Conservation (phyloP, 768 basidiomycete genomes). For the Rubroboletus pulcherrimus region DNA sequence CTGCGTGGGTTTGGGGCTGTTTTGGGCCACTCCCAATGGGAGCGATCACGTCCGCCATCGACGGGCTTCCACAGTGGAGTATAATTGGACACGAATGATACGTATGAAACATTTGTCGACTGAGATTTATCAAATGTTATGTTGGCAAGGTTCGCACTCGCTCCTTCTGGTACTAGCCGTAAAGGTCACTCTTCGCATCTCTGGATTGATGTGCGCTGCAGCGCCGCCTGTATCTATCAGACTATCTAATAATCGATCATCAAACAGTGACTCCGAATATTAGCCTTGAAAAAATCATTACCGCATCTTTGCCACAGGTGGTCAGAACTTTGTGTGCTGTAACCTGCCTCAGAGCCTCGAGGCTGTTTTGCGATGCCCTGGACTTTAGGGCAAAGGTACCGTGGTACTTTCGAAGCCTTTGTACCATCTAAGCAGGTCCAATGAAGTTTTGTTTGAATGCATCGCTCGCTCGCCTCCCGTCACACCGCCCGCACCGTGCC, state of each 20-base stretch:
- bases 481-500: neutral
- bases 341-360: conserved; percentile 14
- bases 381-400: conserved; percentile 16
- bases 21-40: conserved; percentile 12
- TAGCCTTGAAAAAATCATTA: conserved; percentile 17
- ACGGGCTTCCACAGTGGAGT: conserved; percentile 21
- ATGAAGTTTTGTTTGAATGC: conserved; percentile 9
- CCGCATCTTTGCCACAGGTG: conserved; percentile 15
- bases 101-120: conserved; percentile 19
- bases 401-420: conserved; percentile 6
- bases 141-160: conserved; percentile 8
- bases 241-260: conserved; percentile 8
- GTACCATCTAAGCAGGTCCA: conserved; percentile 11
- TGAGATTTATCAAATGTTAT: conserved; percentile 13
- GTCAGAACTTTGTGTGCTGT: conserved; percentile 20
- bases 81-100: conserved; percentile 15
- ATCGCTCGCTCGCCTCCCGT: conserved; percentile 2
- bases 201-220: conserved; percentile 16
- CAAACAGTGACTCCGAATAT: neutral
- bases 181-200: conserved; percentile 7
- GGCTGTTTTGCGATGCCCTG: conserved; percentile 3
- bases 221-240: conserved; percentile 8
- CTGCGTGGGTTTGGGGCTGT: conserved; percentile 15
- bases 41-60: conserved; percentile 18
- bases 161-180: conserved; percentile 12